A percentile compares a stretch with the other conserved stretches of the same genome.
Conservation (phyloP, 768 basidiomycete species). For the Trametes coccinea region DNA sequence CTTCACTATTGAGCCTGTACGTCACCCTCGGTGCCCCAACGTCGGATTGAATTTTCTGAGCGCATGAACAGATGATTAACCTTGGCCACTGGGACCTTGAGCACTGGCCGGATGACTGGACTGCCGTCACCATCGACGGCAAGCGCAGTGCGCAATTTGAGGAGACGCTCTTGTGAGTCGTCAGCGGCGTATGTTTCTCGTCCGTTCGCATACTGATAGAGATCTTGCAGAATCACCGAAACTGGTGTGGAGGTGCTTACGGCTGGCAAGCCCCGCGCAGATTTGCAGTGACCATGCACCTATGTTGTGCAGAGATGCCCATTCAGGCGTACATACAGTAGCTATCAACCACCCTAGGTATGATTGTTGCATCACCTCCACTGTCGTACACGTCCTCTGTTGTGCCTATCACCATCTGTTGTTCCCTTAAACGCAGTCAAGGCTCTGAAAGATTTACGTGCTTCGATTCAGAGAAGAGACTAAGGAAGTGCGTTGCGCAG, state of each 20-base stretch:
- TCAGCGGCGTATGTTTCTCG: background rate
- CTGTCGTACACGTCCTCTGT: background rate
- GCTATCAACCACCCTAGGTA: no score
- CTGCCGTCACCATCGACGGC: slow-evolving; percentile 90
- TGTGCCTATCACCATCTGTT: background rate
- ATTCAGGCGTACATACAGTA: no score
- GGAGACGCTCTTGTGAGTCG: slow-evolving; percentile 87
- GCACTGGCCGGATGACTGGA: slow-evolving; percentile 97
- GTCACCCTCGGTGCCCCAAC: slow-evolving; percentile 21
- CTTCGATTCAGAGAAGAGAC: no score
- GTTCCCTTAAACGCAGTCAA: no score
- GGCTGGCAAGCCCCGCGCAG: slow-evolving; percentile 42
- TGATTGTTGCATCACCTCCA: background rate
- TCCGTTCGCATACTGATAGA: slow-evolving; percentile 23
- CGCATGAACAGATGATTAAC: slow-evolving; percentile 78
- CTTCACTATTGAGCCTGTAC: slow-evolving; percentile 81
- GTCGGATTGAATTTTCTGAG: slow-evolving; percentile 1
- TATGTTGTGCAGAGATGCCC: background rate
- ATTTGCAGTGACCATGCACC: slow-evolving; percentile 26
- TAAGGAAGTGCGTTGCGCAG: background rate
- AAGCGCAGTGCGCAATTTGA: slow-evolving; percentile 95
- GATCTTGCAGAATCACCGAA: slow-evolving; percentile 73
- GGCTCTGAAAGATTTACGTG: no score
- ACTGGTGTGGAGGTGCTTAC: slow-evolving; percentile 89
- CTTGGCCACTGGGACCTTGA: slow-evolving; percentile 75